phyloP scores from a whole-genome alignment of 2,329 filamentous ascomycete species.

The Furcasterigmium sp. region DNA sequence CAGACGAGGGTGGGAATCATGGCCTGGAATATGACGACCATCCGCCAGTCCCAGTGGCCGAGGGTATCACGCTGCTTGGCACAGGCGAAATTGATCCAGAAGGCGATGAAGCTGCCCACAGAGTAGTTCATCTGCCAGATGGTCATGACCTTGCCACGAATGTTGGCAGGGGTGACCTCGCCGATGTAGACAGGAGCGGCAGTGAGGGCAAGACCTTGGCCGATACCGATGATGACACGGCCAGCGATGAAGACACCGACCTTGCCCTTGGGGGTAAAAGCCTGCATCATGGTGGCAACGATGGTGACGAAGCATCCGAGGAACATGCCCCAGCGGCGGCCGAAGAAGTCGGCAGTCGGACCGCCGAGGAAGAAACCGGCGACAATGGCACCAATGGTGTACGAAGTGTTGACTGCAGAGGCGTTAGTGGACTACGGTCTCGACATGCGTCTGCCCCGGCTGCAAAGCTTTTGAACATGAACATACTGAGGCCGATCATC shows the following conservation, averaged over 20 bases:
- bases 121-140: conserved; percentile 64
- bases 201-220: conserved; percentile 56
- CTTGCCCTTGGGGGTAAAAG: conserved; percentile 55
- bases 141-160: conserved; percentile 58
- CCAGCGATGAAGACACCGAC: conserved; percentile 65
- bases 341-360: conserved; percentile 55
- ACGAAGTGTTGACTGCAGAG: conserved; percentile 62
- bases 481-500: conserved; percentile 32
- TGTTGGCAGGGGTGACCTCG: conserved; percentile 12
- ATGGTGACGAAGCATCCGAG: conserved; percentile 60
- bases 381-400: conserved; percentile 66
- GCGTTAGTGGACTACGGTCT: no score
- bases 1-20: conserved; percentile 61
- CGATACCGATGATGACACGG: conserved; percentile 63
- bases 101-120: conserved; percentile 49
- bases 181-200: conserved; percentile 12
- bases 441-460: no score
- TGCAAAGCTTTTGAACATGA: neutral
- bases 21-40: conserved; percentile 69
- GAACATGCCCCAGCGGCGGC: conserved; percentile 61
- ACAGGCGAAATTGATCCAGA: conserved; percentile 58
- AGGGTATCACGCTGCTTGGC: conserved; percentile 47
- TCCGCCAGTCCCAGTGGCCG: conserved; percentile 69
- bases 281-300: conserved; percentile 63
- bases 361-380: conserved; percentile 66